Evolutionary conservation across 2,329 filamentous ascomycete species (phyloP), one percentile per base, ranked within the genome.

Genomic region (Colletotrichum coccodes): DNA sequence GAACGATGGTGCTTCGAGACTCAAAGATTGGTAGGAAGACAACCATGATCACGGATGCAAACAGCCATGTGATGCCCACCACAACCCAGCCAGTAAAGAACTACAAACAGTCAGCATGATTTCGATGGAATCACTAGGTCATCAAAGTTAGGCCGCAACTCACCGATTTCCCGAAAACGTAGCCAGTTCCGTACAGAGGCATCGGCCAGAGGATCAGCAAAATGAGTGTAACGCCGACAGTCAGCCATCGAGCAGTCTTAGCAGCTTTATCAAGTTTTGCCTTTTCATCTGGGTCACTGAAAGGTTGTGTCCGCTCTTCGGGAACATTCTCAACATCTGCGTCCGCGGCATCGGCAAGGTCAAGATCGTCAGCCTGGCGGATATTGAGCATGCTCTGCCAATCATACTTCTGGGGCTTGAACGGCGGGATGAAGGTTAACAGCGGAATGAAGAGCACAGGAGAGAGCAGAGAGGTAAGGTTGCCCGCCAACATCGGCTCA

Each of bases 71-170:
- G 34, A 94, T 91, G 0, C 90, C 90, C 1, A 92, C 88, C 2
- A 88, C 83, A 9, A 93, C 87, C 91, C 91, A 94, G 11, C 91
- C 91, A 0, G 91, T 92, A 77, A 94, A 94, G 82, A 94, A 94
- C 0, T 71, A 21, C 14, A 1, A 6, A n/a, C 0, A 4, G 30
- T 66, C n/a, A n/a, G 23, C 21, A 18, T 47, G 23, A 47, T n/a
- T 23, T 5, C n/a, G 21, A 23, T 9, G 11, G 4, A 3, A n/a
- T n/a, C n/a, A n/a, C 11, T 23, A 58, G 14, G 12, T n/a, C 6
- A 21, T 54, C 8, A 6, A 32, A 3, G 14, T 14, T 5, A 6
- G 18, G 3, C n/a, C 1, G 1, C 2, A 2, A 47, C 67, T 63
- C 44, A 70, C 67, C 0, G 50, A 23, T 57, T 73, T 73, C 53